Conservation (phyloP, 2,329 filamentous ascomycete genomes). For the Fusarium tanahbumbuense region DNA sequence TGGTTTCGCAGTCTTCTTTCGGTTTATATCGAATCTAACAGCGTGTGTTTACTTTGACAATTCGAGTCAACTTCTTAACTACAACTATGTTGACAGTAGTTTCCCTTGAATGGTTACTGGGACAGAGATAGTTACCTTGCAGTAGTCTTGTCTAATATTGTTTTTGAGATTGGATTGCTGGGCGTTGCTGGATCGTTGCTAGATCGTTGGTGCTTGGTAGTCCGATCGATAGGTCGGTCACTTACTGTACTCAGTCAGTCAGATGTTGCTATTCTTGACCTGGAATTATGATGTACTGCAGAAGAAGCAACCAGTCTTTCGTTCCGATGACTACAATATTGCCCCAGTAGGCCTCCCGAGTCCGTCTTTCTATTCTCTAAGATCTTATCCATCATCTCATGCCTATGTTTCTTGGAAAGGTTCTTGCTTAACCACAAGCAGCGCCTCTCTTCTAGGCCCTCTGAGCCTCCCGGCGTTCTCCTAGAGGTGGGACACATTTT, state of each 20-base stretch:
- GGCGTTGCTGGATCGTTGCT: constrained; percentile 42
- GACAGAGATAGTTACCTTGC: neutral
- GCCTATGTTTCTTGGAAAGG: constrained; percentile 14
- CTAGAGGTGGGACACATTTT: constrained; percentile 38
- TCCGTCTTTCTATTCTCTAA: constrained; percentile 8
- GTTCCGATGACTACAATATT: constrained; percentile 15
- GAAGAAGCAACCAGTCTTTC: constrained; percentile 6
- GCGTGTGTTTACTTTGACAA: constrained; percentile 9
- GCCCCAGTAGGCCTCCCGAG: constrained; percentile 19
- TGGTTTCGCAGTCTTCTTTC: constrained; percentile 13
- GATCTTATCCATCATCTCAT: constrained; percentile 17
- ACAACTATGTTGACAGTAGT: neutral
- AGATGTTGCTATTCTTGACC: constrained; percentile 17
- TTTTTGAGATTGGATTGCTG: constrained; percentile 36
- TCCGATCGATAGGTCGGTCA: constrained; percentile 35
- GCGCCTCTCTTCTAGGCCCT: constrained; percentile 45
- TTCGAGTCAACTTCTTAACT: neutral
- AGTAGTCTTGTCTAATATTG: constrained; percentile 6
- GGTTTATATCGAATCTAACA: constrained; percentile 13
- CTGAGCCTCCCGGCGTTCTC: constrained; percentile 47
- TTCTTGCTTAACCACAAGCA: constrained; percentile 32
- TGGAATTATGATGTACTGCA: neutral
- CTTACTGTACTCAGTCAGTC: constrained; percentile 7
- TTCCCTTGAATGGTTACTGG: constrained; percentile 4
- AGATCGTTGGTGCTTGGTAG: constrained; percentile 38